Evolutionary conservation across 257 asterid genomes (phyloP), one percentile per base, ranked within the genome.

Genomic region (Capsicum chinense): DNA sequence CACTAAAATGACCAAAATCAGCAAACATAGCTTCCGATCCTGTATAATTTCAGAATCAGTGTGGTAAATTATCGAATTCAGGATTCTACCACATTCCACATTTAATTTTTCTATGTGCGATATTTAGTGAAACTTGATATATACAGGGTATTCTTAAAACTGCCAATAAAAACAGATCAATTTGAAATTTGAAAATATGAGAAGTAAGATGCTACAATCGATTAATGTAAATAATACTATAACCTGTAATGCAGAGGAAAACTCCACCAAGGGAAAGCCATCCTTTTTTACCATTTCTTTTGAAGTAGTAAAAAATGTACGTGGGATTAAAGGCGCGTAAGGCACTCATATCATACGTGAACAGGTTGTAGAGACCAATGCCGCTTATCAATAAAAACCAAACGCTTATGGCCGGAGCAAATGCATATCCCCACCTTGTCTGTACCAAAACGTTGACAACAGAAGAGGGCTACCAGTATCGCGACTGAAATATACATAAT

Each of bases 11-110:
- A 13, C 97, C 97, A 37, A 94, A 87, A 87, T 94, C 95, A 7
- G 94, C 98, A 82, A 94, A 92, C 95, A 94, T 92, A 83, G 97
- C 95, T 80, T 94, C 97, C 0, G 97, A 81, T 50, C 98, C 98
- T 92, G 85, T 4, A 39, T 39, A 39, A 39, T 39, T 39, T 39
- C 44, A 39, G 44, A 39, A 39, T 39, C 44, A 39, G 44, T 39
- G 5, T 39, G 44, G 44, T 39, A 39, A 39, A 39, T 39, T 39
- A 39, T 39, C 44, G 44, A 39, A 39, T 39, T 39, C 5, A 4
- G 44, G 44, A 39, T 39, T 39, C 44, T 39, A 39, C 44, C 44
- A 39, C 44, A 3, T 39, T 39, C 44, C 44, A 39, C 44, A 39
- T 39, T 39, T 39, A 39, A 39, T 39, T 39, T 39, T 39, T 3